Evolutionary conservation across 2,329 filamentous ascomycete genomes (phyloP).

Genomic region (Alternaria triticina): DNA sequence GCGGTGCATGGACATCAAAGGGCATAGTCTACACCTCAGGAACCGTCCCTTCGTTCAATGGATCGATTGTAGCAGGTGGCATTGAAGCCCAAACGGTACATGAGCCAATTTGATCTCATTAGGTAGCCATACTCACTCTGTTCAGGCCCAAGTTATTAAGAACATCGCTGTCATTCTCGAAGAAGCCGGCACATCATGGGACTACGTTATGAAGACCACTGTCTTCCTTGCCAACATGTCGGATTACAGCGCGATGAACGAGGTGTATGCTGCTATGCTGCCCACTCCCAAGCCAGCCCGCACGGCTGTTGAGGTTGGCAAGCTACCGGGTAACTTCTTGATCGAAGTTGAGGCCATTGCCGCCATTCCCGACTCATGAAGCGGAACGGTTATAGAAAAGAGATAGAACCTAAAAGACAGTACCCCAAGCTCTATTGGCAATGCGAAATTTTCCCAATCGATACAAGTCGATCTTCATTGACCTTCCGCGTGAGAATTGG

Average conservation of each 20-base stretch:
- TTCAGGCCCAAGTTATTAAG: slow-evolving; percentile 42
- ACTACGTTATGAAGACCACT: slow-evolving; percentile 44
- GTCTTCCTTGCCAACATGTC: slow-evolving; percentile 43
- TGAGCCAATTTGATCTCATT: rapidly evolving
- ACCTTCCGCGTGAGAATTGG: not conserved
- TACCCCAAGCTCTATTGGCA: no score
- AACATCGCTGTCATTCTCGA: slow-evolving; percentile 39
- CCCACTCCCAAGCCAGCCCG: slow-evolving; percentile 39
- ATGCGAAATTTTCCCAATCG: not conserved
- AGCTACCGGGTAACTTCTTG: slow-evolving; percentile 38
- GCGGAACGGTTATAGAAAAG: no score
- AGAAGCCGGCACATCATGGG: slow-evolving; percentile 42
- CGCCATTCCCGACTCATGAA: slow-evolving; percentile 33
- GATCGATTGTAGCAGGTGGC: slow-evolving; percentile 31
- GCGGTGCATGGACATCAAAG: slow-evolving; percentile 39
- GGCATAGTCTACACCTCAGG: slow-evolving; percentile 42
- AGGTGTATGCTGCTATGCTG: slow-evolving; percentile 39
- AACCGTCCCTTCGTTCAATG: slow-evolving; percentile 38
- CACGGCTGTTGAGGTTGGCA: slow-evolving; percentile 40
- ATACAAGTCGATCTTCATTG: not conserved
- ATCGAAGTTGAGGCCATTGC: slow-evolving; percentile 44
- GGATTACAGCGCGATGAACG: slow-evolving; percentile 44
- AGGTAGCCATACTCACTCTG: not conserved
- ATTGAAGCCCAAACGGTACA: slow-evolving; percentile 37
- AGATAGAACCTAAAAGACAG: not conserved